Base-by-base conservation (phyloP, 345 rosid species). In the Anastatica hierochuntica region DNA sequence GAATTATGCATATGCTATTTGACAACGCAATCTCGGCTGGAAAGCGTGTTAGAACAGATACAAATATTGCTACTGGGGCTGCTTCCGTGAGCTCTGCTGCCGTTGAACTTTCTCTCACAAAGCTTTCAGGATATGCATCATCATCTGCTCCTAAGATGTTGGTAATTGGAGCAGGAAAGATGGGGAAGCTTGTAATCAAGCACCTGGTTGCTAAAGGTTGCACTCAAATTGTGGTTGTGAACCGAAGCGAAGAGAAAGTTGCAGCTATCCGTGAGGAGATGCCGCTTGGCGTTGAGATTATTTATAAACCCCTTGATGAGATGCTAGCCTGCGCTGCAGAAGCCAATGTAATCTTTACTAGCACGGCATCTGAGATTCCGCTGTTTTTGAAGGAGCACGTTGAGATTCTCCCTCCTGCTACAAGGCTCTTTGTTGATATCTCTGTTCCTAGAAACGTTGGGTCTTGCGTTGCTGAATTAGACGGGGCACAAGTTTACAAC, bases 371-470 rank as follows among this genome's bases (percentile, higher is more conserved):
- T 0, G 90, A 84, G 58, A 56, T 77, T 20, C 98, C 78, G 10
- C 64, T 92, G 18, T 83, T 92, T 48, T 60, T 81, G 42, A 85
- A 81, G 66, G 88, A 88, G 42, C 63, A 88, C 37, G 86, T 81
- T 14, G 49, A 72, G 47, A 76, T 60, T 59, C 77, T 92, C 18
- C 84, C 92, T 3, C 33, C 72, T 10, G 94, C 69, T 55, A 75
- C 19, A 45, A 84, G 98, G 74, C 78, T 88, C 39, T 92, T 92
- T 60, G 48, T 92, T 47, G 98, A 92, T 43, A 92, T 92, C 39
- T 85, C 96, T 14, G 94, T 88, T 38, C 96, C 98, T 15, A 71
- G 98, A 23, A 92, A 92, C 48, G 98, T 92, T 29, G 86, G 84
- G 12, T 81, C 95, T 3, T 88, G 96, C 14, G 77, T 84, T 3